Conservation (phyloP, 2,329 filamentous ascomycete species). For the Capronia coronata region DNA sequence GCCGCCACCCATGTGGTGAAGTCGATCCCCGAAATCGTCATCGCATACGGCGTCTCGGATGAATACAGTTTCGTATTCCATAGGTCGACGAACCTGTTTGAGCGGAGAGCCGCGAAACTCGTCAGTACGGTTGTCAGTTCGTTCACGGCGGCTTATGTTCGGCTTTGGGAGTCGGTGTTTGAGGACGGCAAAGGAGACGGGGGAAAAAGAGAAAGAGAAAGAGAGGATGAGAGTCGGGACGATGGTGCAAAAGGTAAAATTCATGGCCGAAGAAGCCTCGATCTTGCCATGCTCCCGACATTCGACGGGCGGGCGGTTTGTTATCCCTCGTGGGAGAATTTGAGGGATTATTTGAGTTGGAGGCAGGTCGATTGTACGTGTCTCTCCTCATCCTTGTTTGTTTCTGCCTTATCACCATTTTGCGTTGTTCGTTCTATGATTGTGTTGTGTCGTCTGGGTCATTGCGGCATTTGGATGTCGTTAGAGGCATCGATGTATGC, state of each 20-base stretch:
- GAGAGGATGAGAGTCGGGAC: neutral
- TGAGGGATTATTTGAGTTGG: slow-evolving; percentile 96
- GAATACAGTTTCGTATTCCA: slow-evolving; percentile 93
- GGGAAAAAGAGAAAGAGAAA: neutral
- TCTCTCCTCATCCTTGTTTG: neutral
- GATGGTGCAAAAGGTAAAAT: too few relatives aligned
- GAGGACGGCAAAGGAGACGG: neutral
- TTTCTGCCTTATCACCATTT: neutral
- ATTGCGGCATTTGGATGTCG: neutral
- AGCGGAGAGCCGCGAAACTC: slow-evolving; percentile 80
- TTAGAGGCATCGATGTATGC: too few relatives aligned
- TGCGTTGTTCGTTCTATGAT: neutral
- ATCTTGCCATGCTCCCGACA: slow-evolving; percentile 65
- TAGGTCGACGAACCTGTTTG: slow-evolving; percentile 74
- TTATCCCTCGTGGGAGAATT: slow-evolving; percentile 74
- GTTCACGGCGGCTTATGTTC: slow-evolving; percentile 85
- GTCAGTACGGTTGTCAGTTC: slow-evolving; percentile 86
- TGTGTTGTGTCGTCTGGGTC: too few relatives aligned
- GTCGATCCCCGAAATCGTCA: slow-evolving; percentile 74
- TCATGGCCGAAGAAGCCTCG: slow-evolving; percentile 48
- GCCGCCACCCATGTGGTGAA: slow-evolving; percentile 79
- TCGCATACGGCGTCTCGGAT: slow-evolving; percentile 91
- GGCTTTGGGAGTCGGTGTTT: slow-evolving; percentile 54
- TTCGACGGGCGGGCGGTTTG: slow-evolving; percentile 90
- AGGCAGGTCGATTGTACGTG: slow-evolving; percentile 84